Evolutionary conservation across 2,329 filamentous ascomycete species (phyloP).

Genomic region (Trichophyton mentagrophytes): DNA sequence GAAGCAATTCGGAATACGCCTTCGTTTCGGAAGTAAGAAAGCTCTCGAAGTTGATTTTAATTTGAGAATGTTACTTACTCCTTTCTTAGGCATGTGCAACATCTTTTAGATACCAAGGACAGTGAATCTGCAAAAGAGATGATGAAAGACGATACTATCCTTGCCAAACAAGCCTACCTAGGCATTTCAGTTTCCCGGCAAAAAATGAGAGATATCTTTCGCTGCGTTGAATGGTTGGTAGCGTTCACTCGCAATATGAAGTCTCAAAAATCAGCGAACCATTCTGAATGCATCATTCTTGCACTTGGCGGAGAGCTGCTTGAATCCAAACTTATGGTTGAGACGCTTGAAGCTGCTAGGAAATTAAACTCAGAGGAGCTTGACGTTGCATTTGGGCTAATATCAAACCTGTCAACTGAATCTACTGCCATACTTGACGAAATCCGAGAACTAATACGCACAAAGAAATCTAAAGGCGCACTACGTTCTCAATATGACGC

Average conservation of each 20-base stretch:
- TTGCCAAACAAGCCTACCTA: constrained; percentile 32
- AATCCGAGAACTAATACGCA: constrained; percentile 37
- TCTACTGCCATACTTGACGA: constrained; percentile 35
- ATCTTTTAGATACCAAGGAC: constrained; percentile 28
- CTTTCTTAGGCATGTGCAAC: constrained; percentile 27
- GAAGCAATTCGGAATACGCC: constrained; percentile 45
- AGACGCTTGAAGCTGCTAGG: constrained; percentile 41
- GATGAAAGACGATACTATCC: constrained; percentile 38
- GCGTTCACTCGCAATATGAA: constrained; percentile 20
- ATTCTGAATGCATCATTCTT: constrained; percentile 28
- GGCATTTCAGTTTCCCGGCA: constrained; percentile 30
- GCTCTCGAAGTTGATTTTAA: not conserved
- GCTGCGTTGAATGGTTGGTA: constrained; percentile 21
- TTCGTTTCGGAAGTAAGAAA: constrained; percentile 37
- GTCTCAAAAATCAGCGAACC: constrained; percentile 19
- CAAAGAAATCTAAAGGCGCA: constrained; percentile 36
- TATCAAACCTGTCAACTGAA: constrained; percentile 24
- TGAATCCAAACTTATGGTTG: constrained; percentile 39
- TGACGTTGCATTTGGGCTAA: constrained; percentile 26
- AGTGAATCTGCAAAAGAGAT: constrained; percentile 29
- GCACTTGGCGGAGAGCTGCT: constrained; percentile 40
- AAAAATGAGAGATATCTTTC: constrained; percentile 27
- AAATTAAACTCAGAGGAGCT: constrained; percentile 42
- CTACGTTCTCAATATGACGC: constrained; percentile 65
- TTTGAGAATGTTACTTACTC: constrained; percentile 12